phyloP scores from a whole-genome alignment of 129 eudicot genomes.

The Flaveria sonorensis region DNA sequence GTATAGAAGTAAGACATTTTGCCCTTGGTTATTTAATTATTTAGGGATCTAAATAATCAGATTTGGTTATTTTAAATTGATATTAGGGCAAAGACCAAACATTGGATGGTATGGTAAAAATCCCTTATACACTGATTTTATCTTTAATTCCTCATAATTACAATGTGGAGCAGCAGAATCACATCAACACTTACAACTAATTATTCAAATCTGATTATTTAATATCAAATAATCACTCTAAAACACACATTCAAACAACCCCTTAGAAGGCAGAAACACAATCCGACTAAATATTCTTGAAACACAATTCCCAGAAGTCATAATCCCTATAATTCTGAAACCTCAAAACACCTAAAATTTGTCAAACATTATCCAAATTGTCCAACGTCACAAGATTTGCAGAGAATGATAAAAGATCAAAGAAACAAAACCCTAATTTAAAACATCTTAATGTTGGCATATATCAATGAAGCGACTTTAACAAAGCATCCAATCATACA shows the following conservation, averaged over 20 bases:
- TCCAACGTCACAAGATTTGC: slow-evolving; percentile 10
- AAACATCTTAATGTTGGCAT: background rate
- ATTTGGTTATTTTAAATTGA: too few species aligned
- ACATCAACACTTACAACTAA: background rate
- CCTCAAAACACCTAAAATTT: background rate
- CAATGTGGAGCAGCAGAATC: background rate
- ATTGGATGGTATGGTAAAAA: background rate
- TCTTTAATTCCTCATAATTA: background rate
- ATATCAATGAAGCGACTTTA: background rate
- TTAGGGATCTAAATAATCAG: too few species aligned
- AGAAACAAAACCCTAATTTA: slow-evolving; percentile 18
- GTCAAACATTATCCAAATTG: slow-evolving; percentile 13
- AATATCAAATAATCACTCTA: background rate
- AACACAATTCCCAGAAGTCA: slow-evolving; percentile 7
- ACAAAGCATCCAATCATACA: background rate
- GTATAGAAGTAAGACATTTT: too few species aligned
- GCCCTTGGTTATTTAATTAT: too few species aligned
- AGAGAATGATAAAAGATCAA: slow-evolving; percentile 14
- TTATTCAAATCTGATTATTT: background rate
- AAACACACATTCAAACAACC: background rate
- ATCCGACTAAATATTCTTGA: slow-evolving; percentile 13
- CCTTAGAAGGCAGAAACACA: slow-evolving; percentile 1
- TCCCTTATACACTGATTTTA: background rate
- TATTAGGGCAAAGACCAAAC: too few species aligned
- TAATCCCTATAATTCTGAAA: slow-evolving; percentile 8